Evolutionary conservation across 768 basidiomycete species (phyloP).

Genomic region (Termitomyces sp.): DNA sequence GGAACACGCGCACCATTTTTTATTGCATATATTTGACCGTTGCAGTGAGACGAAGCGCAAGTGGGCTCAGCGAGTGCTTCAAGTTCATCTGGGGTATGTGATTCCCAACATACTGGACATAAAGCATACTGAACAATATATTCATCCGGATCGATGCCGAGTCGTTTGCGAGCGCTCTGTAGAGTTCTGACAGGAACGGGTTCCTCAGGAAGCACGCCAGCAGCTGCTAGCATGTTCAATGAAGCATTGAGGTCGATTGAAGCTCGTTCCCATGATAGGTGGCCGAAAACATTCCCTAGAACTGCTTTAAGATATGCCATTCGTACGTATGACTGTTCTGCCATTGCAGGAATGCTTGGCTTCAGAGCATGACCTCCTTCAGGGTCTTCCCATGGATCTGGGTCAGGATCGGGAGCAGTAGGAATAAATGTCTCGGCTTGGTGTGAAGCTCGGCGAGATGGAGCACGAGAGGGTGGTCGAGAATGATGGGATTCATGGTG

Average conservation of each 20-base stretch:
- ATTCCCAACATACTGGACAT: background rate
- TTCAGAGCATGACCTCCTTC: background rate
- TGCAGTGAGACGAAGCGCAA: background rate
- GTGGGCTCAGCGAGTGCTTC: background rate
- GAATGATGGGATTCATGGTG: background rate
- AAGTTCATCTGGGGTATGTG: background rate
- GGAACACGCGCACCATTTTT: background rate
- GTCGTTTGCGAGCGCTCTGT: background rate
- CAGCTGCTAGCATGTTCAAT: background rate
- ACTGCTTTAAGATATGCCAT: background rate
- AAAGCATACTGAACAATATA: background rate
- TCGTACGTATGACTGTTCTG: background rate
- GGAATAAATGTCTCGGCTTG: background rate
- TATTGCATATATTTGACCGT: background rate
- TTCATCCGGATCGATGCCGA: background rate
- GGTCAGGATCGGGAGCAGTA: background rate
- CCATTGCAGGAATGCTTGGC: background rate
- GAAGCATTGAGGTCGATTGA: background rate
- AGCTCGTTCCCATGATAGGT: background rate
- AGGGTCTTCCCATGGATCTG: background rate
- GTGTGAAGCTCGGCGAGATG: conserved; percentile 52
- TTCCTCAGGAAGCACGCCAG: background rate
- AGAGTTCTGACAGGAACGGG: background rate
- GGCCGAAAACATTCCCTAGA: background rate
- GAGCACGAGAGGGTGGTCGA: background rate